Conservation (phyloP, 129 eudicot genomes). For the Flaveria brownii region DNA sequence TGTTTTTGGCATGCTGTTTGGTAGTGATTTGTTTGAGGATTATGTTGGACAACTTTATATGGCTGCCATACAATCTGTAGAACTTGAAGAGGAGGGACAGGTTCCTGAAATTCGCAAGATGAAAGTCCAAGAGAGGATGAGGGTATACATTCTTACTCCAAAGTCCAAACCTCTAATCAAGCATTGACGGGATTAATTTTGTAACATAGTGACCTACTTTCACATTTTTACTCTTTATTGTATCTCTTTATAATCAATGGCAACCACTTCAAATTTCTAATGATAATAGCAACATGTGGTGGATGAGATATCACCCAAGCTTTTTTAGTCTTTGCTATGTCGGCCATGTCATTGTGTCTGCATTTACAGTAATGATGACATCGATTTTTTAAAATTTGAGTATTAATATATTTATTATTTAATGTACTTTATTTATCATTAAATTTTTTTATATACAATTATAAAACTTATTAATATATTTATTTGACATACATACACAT, state of each 20-base stretch:
- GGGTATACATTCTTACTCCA: conserved; percentile 41
- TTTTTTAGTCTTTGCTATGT: background rate
- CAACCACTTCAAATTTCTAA: background rate
- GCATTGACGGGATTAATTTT: background rate
- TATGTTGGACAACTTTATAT: conserved; percentile 80
- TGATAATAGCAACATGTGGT: background rate
- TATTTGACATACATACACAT: background rate
- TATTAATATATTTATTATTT: background rate
- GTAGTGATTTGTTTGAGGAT: conserved; percentile 80
- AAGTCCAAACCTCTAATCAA: conserved; percentile 2
- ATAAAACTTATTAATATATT: background rate
- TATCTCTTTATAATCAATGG: background rate
- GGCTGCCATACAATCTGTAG: conserved; percentile 61
- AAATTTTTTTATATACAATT: background rate
- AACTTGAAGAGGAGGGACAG: conserved; percentile 58
- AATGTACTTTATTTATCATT: background rate
- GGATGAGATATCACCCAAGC: background rate
- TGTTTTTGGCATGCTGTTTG: conserved; percentile 94
- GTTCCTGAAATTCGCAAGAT: conserved; percentile 62
- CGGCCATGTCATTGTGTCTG: background rate
- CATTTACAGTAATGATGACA: background rate
- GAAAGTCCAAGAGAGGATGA: conserved; percentile 75
- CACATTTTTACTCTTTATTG: background rate
- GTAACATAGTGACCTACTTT: background rate
- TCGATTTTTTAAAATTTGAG: background rate